phyloP scores from a whole-genome alignment of 1,284 basidiomycete genomes.

The Boletellus deceptivus region DNA sequence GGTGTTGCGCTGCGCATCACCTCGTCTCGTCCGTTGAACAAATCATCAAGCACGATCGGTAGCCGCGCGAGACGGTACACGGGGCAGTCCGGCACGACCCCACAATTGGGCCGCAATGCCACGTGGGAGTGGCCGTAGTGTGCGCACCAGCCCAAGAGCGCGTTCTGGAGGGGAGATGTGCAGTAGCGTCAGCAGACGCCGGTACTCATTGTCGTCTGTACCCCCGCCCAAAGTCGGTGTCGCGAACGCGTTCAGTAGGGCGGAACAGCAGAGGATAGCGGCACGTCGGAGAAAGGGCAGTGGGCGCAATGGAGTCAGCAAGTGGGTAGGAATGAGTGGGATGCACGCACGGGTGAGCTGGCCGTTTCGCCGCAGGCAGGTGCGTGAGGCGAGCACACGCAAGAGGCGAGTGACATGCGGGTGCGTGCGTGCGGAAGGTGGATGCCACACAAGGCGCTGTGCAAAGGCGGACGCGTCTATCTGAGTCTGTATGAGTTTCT shows the following conservation, averaged over 20 bases:
- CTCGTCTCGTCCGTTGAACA: conserved; percentile 71
- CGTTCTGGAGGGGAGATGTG: conserved; percentile 83
- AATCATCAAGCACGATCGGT: conserved; percentile 78
- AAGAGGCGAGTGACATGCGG: too few species aligned
- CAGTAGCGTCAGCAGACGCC: conserved; percentile 73
- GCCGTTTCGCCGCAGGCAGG: too few species aligned
- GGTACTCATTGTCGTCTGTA: conserved; percentile 63
- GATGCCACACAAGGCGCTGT: too few species aligned
- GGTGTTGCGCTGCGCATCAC: conserved; percentile 54
- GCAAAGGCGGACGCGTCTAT: too few species aligned
- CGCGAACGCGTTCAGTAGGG: conserved; percentile 63
- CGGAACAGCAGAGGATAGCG: conserved; percentile 80
- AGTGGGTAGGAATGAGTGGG: too few species aligned
- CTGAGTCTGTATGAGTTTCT: too few species aligned
- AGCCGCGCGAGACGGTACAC: conserved; percentile 85
- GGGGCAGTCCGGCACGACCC: conserved; percentile 81
- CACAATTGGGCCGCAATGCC: conserved; percentile 68
- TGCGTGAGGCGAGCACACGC: too few species aligned
- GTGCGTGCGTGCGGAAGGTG: too few species aligned
- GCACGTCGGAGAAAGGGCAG: conserved; percentile 93
- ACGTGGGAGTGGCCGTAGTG: conserved; percentile 77
- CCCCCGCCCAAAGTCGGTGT: conserved; percentile 28
- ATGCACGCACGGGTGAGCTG: too few species aligned
- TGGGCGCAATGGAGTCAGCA: too few species aligned
- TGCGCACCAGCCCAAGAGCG: conserved; percentile 79